phyloP scores from a whole-genome alignment of 805 yeast genomes.

The Wickerhamomyces rabaulensis region DNA sequence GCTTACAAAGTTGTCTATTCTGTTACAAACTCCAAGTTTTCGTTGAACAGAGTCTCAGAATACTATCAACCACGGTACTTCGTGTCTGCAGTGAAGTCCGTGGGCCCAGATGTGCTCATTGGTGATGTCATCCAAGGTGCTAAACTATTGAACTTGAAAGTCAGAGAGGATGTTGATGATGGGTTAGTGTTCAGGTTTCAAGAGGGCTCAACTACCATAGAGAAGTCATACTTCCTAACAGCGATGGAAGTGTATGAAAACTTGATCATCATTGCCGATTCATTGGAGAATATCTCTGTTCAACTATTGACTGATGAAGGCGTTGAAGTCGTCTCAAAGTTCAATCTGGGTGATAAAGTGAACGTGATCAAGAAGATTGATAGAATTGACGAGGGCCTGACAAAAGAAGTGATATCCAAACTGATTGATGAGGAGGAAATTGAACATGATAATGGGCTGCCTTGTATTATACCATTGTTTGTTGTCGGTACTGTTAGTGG shows the following conservation, averaged over 20 bases:
- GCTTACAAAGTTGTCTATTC: constrained; percentile 29
- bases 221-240: constrained; percentile 11
- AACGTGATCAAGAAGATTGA: constrained; percentile 18
- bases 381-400: not conserved
- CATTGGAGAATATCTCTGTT: constrained; percentile 12
- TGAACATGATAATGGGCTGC: not conserved
- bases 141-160: constrained; percentile 8
- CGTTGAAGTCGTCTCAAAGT: constrained; percentile 7
- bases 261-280: constrained; percentile 11
- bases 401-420: constrained; percentile 1
- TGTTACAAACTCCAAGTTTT: constrained; percentile 29
- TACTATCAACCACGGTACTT: constrained; percentile 9
- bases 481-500: constrained; percentile 23
- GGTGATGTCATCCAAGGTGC: constrained; percentile 17
- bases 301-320: constrained; percentile 1
- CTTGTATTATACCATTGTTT: constrained; percentile 16
- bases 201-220: constrained; percentile 2
- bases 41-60: constrained; percentile 22
- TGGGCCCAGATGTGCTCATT: constrained; percentile 17
- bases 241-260: constrained; percentile 11
- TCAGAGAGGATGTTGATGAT: constrained; percentile 8
- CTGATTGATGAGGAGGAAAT: not conserved
- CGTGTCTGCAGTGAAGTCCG: constrained; percentile 11
- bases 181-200: constrained; percentile 11
- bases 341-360: constrained; percentile 20